Base-by-base conservation (phyloP, 148 eudicot species). In the Euryodendron excelsum region DNA sequence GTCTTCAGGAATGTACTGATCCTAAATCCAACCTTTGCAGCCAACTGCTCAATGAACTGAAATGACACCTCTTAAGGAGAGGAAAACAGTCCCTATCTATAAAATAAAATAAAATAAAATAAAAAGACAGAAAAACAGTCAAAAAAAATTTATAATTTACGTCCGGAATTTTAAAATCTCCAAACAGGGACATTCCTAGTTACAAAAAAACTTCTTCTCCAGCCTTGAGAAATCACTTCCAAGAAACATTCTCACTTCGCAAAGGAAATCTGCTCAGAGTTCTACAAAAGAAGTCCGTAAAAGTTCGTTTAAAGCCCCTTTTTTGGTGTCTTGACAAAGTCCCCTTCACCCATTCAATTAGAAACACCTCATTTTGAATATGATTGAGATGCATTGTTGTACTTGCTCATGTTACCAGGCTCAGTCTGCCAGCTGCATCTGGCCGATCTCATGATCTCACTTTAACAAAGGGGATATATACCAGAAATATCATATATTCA, bases 401-500 rank as follows among this genome's bases (percentile, higher is more conserved):
- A n/a, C n/a, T n/a, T n/a, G n/a, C n/a, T n/a, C n/a, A n/a, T n/a
- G n/a, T n/a, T n/a, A n/a, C n/a, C n/a, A n/a, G n/a, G n/a, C n/a
- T n/a, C n/a, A n/a, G n/a, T n/a, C n/a, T n/a, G n/a, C n/a, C n/a
- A n/a, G n/a, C n/a, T n/a, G n/a, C n/a, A n/a, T n/a, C n/a, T n/a
- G n/a, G n/a, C n/a, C n/a, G n/a, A n/a, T n/a, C n/a, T n/a, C n/a
- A n/a, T n/a, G 34, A 64, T 64, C 41, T 64, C 41, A 15, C 69
- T 33, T 64, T 17, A 18, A 64, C 44, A 33, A 1, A 52, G 13
- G 60, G 9, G 20, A 30, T 33, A 18, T 34, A 23, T 25, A 25
- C 27, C 6, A 11, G 45, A 47, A 12, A 77, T 47, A 20, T 79
- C 69, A 92, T 25, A 92, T 25, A 55, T 41, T 88, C 93, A 79